Base-by-base conservation (phyloP, 78 protist species). In the Chrysochromulina parva region DNA sequence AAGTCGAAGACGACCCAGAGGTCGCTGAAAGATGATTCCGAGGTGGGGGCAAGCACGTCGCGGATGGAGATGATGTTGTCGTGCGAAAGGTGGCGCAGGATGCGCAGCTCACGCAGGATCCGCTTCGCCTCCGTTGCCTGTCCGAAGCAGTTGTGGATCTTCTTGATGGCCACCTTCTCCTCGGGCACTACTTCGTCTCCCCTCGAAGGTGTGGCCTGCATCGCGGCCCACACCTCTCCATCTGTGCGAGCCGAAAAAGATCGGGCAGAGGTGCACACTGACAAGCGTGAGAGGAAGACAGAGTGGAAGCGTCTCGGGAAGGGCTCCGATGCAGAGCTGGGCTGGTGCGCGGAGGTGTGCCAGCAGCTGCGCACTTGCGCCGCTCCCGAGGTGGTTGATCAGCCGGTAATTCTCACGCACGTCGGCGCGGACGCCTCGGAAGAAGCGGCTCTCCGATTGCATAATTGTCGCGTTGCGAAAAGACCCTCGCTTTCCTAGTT, bases 51-150 rank as follows among this genome's bases (percentile, higher is more conserved):
- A 3, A 53, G 62, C 6, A 78, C 57, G 10, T 53, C 86, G 5
- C 86, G 58, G 47, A 78, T 78, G 22, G 22, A 20, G 86, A 78
- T 53, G 13, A 78, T 17, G 47, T 78, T 6, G 3, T 58, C 47
- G 47, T 78, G 57, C 19, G 4, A 1, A 22, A 78, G 57, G 86
- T 78, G 86, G 62, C 86, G 57, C 24, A 78, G 62, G 6, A 78
- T 78, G 20, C 86, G 86, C 86, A 78, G 86, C 86, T 53, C 86
- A 20, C 86, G 86, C 86, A 78, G 59, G 28, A 78, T 53, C 20
- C 86, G 86, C 86, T 78, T 78, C 48, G 86, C 86, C 59, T 78
- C 86, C 48, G 86, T 78, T 10, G 26, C 16, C 1, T 78, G 59
- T 28, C 38, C 1, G 86, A 78, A 78, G 28, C 53, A 22, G 86